These are phyloP conservation scores for Hsuehochloa calcarea DNA, from an alignment of 176 grass and related monocot genomes.

Conservation along the genomic window DNA sequence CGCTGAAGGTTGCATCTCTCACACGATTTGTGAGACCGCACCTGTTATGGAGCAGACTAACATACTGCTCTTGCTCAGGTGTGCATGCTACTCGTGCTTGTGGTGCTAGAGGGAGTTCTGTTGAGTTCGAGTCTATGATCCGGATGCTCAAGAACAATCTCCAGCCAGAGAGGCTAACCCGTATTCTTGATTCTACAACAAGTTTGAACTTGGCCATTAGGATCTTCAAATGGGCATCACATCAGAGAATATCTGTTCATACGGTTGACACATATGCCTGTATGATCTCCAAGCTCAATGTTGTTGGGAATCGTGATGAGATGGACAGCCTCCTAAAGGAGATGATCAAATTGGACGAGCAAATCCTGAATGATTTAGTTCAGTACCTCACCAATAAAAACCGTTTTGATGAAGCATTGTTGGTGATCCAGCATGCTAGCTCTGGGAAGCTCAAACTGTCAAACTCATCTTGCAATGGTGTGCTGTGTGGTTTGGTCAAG, in stretches of 20 bases:
- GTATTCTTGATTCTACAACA: slow-evolving; percentile 36
- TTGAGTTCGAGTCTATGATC: slow-evolving; percentile 26
- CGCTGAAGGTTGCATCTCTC: background rate
- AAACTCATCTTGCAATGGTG: slow-evolving; percentile 36
- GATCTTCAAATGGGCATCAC: slow-evolving; percentile 52
- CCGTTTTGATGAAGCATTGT: slow-evolving; percentile 44
- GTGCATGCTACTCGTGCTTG: background rate
- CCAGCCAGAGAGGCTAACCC: slow-evolving; percentile 31
- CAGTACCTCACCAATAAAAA: slow-evolving; percentile 25
- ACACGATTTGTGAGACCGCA: background rate
- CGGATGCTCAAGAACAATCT: slow-evolving; percentile 36
- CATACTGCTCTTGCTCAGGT: background rate
- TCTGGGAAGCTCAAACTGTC: slow-evolving; percentile 35
- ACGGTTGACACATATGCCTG: slow-evolving; percentile 43
- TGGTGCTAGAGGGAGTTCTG: background rate
- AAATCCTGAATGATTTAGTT: slow-evolving; percentile 21
- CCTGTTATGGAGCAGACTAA: background rate
- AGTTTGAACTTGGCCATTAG: slow-evolving; percentile 45
- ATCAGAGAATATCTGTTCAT: slow-evolving; percentile 23
- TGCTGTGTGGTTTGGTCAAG: slow-evolving; percentile 45
- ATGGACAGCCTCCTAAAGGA: slow-evolving; percentile 49
- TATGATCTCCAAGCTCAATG: slow-evolving; percentile 47
- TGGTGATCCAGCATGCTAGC: slow-evolving; percentile 43
- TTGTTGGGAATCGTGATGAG: slow-evolving; percentile 27
- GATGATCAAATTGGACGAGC: slow-evolving; percentile 43